Conservation (phyloP, 352 stramenopile species). For the Phytophthora agathidicida region DNA sequence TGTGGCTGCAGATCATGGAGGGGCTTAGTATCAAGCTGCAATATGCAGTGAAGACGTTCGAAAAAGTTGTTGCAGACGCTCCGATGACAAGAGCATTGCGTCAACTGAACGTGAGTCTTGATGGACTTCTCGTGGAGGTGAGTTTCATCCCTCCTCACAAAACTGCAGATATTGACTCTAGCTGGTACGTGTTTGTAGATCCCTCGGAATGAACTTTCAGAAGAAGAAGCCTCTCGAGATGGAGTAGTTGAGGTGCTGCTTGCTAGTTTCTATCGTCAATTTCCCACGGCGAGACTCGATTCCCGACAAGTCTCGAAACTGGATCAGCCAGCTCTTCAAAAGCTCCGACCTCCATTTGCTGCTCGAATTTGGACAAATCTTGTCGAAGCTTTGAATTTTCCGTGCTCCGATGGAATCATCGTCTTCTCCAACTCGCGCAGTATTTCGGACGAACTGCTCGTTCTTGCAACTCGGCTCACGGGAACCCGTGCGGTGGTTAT, state of each 20-base stretch:
- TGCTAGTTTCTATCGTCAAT: slow-evolving; percentile 29
- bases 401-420: slow-evolving; percentile 46
- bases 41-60: slow-evolving; percentile 47
- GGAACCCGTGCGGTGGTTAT: slow-evolving; percentile 47
- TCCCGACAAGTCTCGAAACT: slow-evolving; percentile 14
- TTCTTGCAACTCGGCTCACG: slow-evolving; percentile 41
- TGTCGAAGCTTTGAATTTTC: slow-evolving; percentile 26
- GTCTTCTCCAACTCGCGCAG: slow-evolving; percentile 54
- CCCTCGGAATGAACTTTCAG: slow-evolving; percentile 5
- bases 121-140: slow-evolving; percentile 25
- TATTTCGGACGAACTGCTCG: slow-evolving; percentile 36
- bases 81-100: slow-evolving; percentile 26
- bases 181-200: slow-evolving; percentile 14
- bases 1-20: slow-evolving; percentile 65
- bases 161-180: no score
- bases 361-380: slow-evolving; percentile 32
- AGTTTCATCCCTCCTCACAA: slow-evolving; percentile 1
- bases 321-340: slow-evolving; percentile 14
- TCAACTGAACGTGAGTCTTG: slow-evolving; percentile 39
- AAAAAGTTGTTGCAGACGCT: slow-evolving; percentile 20
- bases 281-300: slow-evolving; percentile 20
- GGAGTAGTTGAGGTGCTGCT: slow-evolving; percentile 15
- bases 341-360: slow-evolving; percentile 34
- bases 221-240: slow-evolving; percentile 8
- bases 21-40: slow-evolving; percentile 24